A percentile compares a stretch with the other conserved stretches of the same genome.
Conservation (phyloP, 345 rosid genomes). For the Hibiscus tridactylites region DNA sequence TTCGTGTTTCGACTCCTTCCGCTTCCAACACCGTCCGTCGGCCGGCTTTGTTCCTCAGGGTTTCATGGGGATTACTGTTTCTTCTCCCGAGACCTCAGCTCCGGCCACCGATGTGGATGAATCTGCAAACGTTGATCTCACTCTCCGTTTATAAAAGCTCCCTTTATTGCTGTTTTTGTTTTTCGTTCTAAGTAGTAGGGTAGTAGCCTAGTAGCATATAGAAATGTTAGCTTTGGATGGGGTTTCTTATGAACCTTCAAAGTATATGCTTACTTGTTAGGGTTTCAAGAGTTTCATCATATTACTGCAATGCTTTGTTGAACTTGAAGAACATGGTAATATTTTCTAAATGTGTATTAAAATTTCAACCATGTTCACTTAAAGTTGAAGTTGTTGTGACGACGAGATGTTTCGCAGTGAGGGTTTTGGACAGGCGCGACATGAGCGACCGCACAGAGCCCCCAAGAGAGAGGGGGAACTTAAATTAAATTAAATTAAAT, state of each 20-base stretch:
- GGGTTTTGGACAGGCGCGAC: too few species aligned
- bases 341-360: background rate
- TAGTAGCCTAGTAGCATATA: too few species aligned
- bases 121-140: slow-evolving; percentile 29
- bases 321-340: background rate
- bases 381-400: too few species aligned
- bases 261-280: too few species aligned
- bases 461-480: too few species aligned
- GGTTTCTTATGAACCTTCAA: background rate
- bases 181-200: background rate
- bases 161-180: background rate
- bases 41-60: slow-evolving; percentile 1
- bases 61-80: background rate
- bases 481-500: too few species aligned
- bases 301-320: background rate
- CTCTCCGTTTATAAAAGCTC: slow-evolving; percentile 31
- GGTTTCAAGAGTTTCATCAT: background rate
- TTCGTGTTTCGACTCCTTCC: slow-evolving; percentile 9
- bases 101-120: slow-evolving; percentile 15
- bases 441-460: too few species aligned
- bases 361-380: too few species aligned
- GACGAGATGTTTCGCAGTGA: too few species aligned
- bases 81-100: slow-evolving; percentile 7
- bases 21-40: slow-evolving; percentile 4
- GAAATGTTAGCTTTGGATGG: background rate